Evolutionary conservation across 306 rosid genomes (phyloP).

Genomic region (Inga laurina): DNA sequence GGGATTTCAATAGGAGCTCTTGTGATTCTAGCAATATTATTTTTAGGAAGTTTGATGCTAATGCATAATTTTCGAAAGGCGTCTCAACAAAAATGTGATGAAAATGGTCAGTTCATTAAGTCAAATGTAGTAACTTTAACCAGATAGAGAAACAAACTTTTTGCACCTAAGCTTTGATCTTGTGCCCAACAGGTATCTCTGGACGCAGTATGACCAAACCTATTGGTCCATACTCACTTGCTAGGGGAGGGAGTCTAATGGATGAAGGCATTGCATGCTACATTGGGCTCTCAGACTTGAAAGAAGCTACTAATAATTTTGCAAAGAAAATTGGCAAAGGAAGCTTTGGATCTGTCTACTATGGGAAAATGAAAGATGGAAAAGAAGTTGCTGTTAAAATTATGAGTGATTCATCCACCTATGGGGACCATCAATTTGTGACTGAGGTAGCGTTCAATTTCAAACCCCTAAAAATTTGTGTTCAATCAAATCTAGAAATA

Average conservation of each 20-base stretch:
- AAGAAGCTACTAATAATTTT: slow-evolving; percentile 75
- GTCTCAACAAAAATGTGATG: slow-evolving; percentile 44
- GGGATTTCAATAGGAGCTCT: slow-evolving; percentile 72
- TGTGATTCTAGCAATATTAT: slow-evolving; percentile 49
- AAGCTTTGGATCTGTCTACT: slow-evolving; percentile 93
- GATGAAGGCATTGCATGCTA: slow-evolving; percentile 89
- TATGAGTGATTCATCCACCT: slow-evolving; percentile 79
- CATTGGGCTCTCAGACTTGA: slow-evolving; percentile 68
- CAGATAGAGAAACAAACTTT: slow-evolving; percentile 12
- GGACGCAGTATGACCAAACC: slow-evolving; percentile 60
- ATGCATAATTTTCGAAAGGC: slow-evolving; percentile 48
- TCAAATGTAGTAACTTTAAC: slow-evolving; percentile 13
- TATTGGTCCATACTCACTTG: slow-evolving; percentile 59
- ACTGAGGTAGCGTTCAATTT: slow-evolving; percentile 65
- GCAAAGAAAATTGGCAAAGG: slow-evolving; percentile 85
- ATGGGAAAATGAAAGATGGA: slow-evolving; percentile 95
- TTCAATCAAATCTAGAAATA: slow-evolving; percentile 14
- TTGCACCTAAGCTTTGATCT: slow-evolving; percentile 28
- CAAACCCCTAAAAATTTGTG: slow-evolving; percentile 14
- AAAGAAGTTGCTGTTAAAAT: slow-evolving; percentile 97
- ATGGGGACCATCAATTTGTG: slow-evolving; percentile 82
- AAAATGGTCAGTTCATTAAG: slow-evolving; percentile 52
- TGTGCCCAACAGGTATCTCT: slow-evolving; percentile 58
- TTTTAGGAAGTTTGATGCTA: slow-evolving; percentile 59
- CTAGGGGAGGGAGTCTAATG: slow-evolving; percentile 57